Base-by-base conservation (phyloP, 2,329 filamentous ascomycete genomes). In the Ophiostoma quercus region DNA sequence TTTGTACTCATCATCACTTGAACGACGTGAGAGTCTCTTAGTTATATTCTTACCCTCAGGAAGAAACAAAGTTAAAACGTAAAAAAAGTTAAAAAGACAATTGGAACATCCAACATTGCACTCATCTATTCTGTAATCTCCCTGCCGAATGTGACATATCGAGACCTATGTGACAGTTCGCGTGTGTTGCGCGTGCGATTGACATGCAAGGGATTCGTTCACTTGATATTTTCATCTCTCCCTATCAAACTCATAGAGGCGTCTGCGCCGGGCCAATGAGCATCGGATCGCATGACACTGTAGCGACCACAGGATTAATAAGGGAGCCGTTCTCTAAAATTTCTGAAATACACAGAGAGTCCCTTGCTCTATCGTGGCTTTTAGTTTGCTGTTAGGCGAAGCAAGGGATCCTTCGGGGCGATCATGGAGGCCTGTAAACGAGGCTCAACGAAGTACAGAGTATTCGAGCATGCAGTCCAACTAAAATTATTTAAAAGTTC, bases 91-190 rank as follows among this genome's bases (percentile, higher is more conserved):
- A 67, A 70, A 57, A 69, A 71, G 43, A 67, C 68, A 65, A 41
- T 67, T 70, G 72, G 71, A 73, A 67, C 71, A 73, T 72, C 72
- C 34, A 67, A 69, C 71, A 69, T 74, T 72, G 70, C 73, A 73
- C 71, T 71, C 67, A 62, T 34, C 8, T 34, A n/a, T 29, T 29
- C 25, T 11, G 6, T 7, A 54, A n/a, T 34, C 37, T 73, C n/a
- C 60, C 41, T 66, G 68, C 60, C 29, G 34, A n/a, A 19, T 14
- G 43, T 51, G 22, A 19, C 39, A n/a, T 39, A 1, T 47, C 1
- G 1, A 8, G 5, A n/a, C 43, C 7, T 47, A 47, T 47, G 7
- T 47, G 43, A 47, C 43, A 47, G 43, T 19, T 47, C 43, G 5
- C 43, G 16, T 47, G 43, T 47, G 19, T 16, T 47, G 43, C 7